Percentiles rank a stretch among this genome's conserved stretches.
Conservation (phyloP, 345 rosid genomes). For the Gossypioides kirkii region DNA sequence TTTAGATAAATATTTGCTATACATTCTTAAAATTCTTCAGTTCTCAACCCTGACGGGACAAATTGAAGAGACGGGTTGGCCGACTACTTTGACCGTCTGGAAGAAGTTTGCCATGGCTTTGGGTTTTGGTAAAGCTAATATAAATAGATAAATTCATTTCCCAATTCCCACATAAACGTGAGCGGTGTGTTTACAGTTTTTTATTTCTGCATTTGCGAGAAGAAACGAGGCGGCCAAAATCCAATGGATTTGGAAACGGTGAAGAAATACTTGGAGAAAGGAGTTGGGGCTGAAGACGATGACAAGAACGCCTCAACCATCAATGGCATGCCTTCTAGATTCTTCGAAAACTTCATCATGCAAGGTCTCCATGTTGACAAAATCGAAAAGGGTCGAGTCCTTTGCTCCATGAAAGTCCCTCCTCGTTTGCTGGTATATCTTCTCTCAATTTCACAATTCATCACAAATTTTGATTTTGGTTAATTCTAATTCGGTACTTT, state of each 20-base stretch:
- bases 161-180: too few species aligned
- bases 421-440: conserved; percentile 61
- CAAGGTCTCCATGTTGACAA: conserved; percentile 46
- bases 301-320: conserved; percentile 27
- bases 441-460: not conserved
- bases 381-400: conserved; percentile 54
- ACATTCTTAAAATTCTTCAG: too few species aligned
- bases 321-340: conserved; percentile 41
- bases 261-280: conserved; percentile 60
- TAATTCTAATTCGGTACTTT: not conserved
- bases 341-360: conserved; percentile 52
- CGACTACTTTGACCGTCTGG: not conserved
- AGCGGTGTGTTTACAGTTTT: too few species aligned
- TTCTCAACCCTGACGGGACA: too few species aligned
- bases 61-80: not conserved
- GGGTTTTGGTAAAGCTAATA: not conserved
- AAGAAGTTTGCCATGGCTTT: not conserved
- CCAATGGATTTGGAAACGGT: conserved; percentile 54
- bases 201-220: not conserved
- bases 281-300: conserved; percentile 24
- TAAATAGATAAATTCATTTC: too few species aligned
- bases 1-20: too few species aligned
- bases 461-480: not conserved
- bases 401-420: conserved; percentile 85
- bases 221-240: not conserved